Evolutionary conservation across 1,284 basidiomycete genomes (phyloP).

Genomic region (Cystobasidiaceae sp.): DNA sequence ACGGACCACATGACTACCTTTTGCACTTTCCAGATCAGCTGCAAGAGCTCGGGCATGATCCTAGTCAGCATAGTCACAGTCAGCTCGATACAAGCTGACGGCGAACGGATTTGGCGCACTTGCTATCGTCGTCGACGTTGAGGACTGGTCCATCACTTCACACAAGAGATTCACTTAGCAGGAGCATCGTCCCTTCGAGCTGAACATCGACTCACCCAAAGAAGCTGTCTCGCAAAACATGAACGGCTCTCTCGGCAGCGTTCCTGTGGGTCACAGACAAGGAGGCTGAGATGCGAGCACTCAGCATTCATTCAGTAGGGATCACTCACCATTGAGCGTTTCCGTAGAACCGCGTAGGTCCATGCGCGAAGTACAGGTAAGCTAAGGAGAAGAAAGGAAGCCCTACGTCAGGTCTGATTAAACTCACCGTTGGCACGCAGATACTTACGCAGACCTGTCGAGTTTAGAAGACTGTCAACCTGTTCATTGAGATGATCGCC

Average conservation of each 20-base stretch:
- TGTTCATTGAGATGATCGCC: neutral
- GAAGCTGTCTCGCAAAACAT: slow-evolving; percentile 3
- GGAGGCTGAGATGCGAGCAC: too few relatives aligned
- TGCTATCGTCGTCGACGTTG: slow-evolving; percentile 5
- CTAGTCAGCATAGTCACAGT: neutral
- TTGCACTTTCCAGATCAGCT: neutral
- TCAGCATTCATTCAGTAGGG: too few relatives aligned
- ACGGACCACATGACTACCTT: neutral
- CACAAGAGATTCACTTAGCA: too few relatives aligned
- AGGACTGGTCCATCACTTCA: neutral
- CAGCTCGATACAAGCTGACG: too few relatives aligned
- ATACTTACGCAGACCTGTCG: neutral
- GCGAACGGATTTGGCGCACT: too few relatives aligned
- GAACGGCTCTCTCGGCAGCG: neutral
- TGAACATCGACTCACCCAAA: slow-evolving; percentile 1
- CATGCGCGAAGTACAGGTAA: neutral
- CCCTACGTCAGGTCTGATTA: too few relatives aligned
- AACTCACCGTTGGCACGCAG: neutral
- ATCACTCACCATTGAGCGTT: slow-evolving; percentile 1
- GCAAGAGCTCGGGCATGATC: neutral
- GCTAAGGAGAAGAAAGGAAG: too few relatives aligned
- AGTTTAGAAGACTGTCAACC: neutral
- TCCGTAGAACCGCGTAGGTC: neutral
- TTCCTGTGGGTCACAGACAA: too few relatives aligned
- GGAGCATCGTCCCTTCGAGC: too few relatives aligned